Conservation (phyloP, 352 stramenopile species). For the Phytophthora nicotianae region DNA sequence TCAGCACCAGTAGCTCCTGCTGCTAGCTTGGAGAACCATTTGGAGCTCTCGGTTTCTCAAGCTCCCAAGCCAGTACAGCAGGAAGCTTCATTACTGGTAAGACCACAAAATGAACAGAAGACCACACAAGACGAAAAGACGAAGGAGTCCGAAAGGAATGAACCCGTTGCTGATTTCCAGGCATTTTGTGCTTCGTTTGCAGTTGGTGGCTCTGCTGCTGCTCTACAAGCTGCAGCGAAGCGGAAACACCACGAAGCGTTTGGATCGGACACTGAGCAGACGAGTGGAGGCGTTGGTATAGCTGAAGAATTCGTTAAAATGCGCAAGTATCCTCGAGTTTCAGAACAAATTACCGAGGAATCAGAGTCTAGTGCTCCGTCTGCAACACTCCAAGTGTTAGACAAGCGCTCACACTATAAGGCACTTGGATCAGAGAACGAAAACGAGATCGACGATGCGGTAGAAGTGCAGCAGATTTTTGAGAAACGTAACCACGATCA, state of each 20-base stretch:
- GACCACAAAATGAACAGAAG: slow-evolving; percentile 10
- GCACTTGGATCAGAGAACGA: slow-evolving; percentile 33
- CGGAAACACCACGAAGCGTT: slow-evolving; percentile 38
- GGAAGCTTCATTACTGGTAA: neutral
- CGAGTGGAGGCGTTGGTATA: slow-evolving; percentile 1
- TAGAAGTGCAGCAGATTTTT: slow-evolving; percentile 12
- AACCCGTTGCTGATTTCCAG: slow-evolving; percentile 28
- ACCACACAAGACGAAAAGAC: slow-evolving; percentile 18
- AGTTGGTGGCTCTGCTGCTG: slow-evolving; percentile 28
- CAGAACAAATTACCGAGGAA: slow-evolving; percentile 4
- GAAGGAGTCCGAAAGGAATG: slow-evolving; percentile 12
- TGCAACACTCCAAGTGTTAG: slow-evolving; percentile 13
- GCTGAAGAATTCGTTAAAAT: slow-evolving; percentile 9
- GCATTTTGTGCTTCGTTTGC: slow-evolving; percentile 44
- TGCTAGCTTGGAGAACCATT: neutral
- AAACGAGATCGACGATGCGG: slow-evolving; percentile 11
- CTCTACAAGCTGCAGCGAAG: slow-evolving; percentile 26
- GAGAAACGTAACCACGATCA: slow-evolving; percentile 30
- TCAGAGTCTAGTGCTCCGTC: neutral
- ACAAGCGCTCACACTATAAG: slow-evolving; percentile 42
- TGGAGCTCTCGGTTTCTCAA: neutral
- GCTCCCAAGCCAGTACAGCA: neutral
- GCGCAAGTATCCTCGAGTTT: slow-evolving; percentile 17
- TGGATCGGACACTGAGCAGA: slow-evolving; percentile 15
- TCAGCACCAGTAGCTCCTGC: neutral